Conservation (phyloP, 768 basidiomycete genomes). For the Tricholoma matsutake region DNA sequence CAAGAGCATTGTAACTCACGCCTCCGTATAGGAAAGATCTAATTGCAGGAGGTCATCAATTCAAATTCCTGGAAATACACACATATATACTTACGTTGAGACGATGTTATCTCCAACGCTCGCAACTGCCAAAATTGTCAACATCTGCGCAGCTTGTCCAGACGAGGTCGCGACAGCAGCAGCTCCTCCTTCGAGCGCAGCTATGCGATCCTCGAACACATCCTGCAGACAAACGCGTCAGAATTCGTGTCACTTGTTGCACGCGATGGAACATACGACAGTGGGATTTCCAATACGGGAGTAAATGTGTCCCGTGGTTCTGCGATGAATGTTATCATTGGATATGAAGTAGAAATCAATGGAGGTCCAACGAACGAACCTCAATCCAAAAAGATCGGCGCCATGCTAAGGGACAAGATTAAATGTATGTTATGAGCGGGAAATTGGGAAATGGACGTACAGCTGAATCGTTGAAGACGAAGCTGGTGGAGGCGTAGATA, state of each 20-base stretch:
- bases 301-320: conserved; percentile 59
- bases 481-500: conserved; percentile 73
- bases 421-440: neutral
- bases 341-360: neutral
- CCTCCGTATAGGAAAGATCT: conserved; percentile 70
- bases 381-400: conserved; percentile 67
- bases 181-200: conserved; percentile 75
- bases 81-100: conserved; percentile 46
- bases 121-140: conserved; percentile 61
- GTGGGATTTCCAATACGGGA: conserved; percentile 70
- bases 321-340: conserved; percentile 20
- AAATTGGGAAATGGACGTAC: conserved; percentile 30
- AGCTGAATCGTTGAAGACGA: conserved; percentile 68
- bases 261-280: conserved; percentile 38
- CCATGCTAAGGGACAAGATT: conserved; percentile 46
- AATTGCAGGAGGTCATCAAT: neutral
- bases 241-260: neutral
- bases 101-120: conserved; percentile 76
- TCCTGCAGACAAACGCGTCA: conserved; percentile 38
- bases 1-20: conserved; percentile 19
- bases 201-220: conserved; percentile 77
- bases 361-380: conserved; percentile 30
- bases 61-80: neutral
- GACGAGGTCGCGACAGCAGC: conserved; percentile 74
- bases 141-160: conserved; percentile 77